These are phyloP conservation scores for Mangifera indica DNA, from an alignment of 345 rosid species.

Conservation along the genomic window DNA sequence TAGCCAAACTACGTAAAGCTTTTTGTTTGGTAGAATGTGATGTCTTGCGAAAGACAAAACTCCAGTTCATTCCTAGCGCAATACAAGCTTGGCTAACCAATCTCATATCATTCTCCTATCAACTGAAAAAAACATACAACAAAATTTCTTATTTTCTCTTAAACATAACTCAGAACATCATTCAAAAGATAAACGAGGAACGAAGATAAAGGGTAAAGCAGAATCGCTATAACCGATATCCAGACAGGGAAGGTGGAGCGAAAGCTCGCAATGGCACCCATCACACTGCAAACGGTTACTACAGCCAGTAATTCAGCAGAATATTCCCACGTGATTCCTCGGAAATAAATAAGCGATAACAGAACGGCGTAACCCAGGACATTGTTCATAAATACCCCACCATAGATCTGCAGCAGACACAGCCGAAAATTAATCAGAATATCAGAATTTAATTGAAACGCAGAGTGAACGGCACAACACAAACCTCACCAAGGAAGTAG, in stretches of 20 bases:
- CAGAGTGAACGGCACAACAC: neutral
- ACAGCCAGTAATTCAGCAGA: slow-evolving; percentile 38
- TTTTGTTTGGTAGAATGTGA: too few species aligned
- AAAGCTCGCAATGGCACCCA: slow-evolving; percentile 33
- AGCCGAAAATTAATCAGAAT: too few species aligned
- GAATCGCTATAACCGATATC: slow-evolving; percentile 32
- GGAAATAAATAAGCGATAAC: slow-evolving; percentile 27
- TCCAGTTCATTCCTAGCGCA: too few species aligned
- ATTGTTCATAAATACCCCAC: slow-evolving; percentile 39
- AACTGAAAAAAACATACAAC: too few species aligned
- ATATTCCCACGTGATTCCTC: slow-evolving; percentile 36
- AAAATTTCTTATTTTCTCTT: neutral
- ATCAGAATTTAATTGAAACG: too few species aligned
- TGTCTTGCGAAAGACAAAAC: too few species aligned
- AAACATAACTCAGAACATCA: slow-evolving; percentile 2
- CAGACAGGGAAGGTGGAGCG: slow-evolving; percentile 32
- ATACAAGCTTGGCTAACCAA: too few species aligned
- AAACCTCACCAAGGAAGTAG: slow-evolving; percentile 42
- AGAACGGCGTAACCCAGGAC: slow-evolving; percentile 21
- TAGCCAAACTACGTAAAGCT: too few species aligned
- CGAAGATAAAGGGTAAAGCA: slow-evolving; percentile 32
- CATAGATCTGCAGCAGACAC: slow-evolving; percentile 34
- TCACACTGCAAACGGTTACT: slow-evolving; percentile 16
- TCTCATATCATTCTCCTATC: too few species aligned
- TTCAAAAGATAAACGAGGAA: slow-evolving; percentile 38